Evolutionary conservation across 2,329 filamentous ascomycete genomes (phyloP), one percentile per base, ranked within the genome.

Genomic region (Calonectria hongkongensis): DNA sequence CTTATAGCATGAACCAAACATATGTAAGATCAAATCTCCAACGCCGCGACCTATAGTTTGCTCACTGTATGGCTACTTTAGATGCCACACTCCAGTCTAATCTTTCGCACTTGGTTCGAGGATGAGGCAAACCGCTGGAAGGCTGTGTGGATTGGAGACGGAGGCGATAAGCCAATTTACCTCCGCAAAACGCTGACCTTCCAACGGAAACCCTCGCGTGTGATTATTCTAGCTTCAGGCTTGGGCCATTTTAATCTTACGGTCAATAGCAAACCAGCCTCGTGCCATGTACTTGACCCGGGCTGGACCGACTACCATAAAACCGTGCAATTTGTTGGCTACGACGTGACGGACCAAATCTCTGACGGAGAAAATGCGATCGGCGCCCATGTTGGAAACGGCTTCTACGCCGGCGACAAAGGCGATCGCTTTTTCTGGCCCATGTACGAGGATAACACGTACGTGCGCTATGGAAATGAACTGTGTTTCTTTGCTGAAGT

Each of bases 391-490:
- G 74, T 87, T 1, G 84, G 84, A 9, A 87, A 87, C 39, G 86
- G 86, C 0, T 87, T 87, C 75, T 87, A 86, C 50, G 85, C 85
- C 9, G 86, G 86, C 2, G 84, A 85, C 41, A 82, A 85, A 54
- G 83, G 84, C 12, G 83, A 86, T 56, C 82, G 84, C 7, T 86
- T 85, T 77, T 85, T 86, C 75, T 85, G 84, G 84, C 84, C 84
- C 16, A 84, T 81, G 79, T 85, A 85, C 45, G 84, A 86, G 72
- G 84, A 85, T 72, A 85, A 85, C 45, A 85, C 84, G 0, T 85
- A 84, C 39, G 82, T 83, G 4, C 79, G 82, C 2, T 83, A 83
- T 69, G 82, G 82, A 3, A 85, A 85, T 62, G 84, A 85, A 69
- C 71, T 85, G 3, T 85, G 84, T 72, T 85, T 85, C 79, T 85